Base-by-base conservation (phyloP, 148 eudicot genomes). In the Simmondsia chinensis region DNA sequence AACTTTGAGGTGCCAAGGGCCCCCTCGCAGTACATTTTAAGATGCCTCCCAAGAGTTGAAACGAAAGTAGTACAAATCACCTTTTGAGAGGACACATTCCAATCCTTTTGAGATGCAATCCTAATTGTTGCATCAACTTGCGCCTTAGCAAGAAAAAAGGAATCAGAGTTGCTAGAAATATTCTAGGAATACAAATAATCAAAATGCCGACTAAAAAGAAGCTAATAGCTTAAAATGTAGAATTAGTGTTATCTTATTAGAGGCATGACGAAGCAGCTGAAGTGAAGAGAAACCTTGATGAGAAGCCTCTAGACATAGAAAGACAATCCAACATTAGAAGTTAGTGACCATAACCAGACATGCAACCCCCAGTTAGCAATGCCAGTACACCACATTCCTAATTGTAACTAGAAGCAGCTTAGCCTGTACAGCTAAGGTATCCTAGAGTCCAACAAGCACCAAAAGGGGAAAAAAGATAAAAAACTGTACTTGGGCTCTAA, bases 251-350 rank as follows among this genome's bases (percentile, higher is more conserved):
- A 89, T 95, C 82, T 71, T 64, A 28, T 43, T 10, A 26, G 95
- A 84, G 36, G 94, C 97, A 47, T 65, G 64, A 43, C 97, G 82
- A 60, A 79, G 83, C 39, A 89, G 61, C 55, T 53, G 77, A 39
- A 89, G 77, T 12, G 95, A 85, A 71, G 95, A 93, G 45, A 85
- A 94, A 50, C 85, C 97, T 16, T 85, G 93, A 38, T 91, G 97
- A 29, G 97, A 79, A 54, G 85, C 73, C 88, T 91, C 97, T 89
- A 40, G 59, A 64, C 19, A 60, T 30, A 36, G 24, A 33, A 54
- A 50, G n/a, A 56, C 7, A 40, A 31, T 17, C 22, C 33, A 44
- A 36, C 7, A 9, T 20, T 16, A 21, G 7, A 26, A 38, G 37
- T 52, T 20, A 43, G 23, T 27, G 19, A 34, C 27, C 18, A 18